phyloP scores from a whole-genome alignment of 345 rosid species.

The Passiflora organensis region DNA sequence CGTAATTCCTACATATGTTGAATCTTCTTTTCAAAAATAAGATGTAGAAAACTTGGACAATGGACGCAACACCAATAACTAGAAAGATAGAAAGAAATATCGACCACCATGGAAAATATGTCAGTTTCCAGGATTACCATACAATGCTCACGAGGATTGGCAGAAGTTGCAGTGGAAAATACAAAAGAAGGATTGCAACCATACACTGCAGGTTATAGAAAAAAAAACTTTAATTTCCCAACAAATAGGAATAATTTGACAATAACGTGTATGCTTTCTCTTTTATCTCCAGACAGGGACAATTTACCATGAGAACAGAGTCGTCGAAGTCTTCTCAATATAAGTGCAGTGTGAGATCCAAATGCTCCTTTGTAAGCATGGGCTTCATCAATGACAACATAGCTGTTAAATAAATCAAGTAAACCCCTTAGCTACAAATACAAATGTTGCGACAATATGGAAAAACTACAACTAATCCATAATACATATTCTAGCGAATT shows the following conservation, averaged over 20 bases:
- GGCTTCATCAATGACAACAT: constrained; percentile 89
- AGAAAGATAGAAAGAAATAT: background rate
- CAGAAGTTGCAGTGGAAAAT: constrained; percentile 94
- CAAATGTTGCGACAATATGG: too few relatives aligned
- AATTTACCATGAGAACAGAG: constrained; percentile 76
- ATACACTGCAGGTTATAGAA: constrained; percentile 52
- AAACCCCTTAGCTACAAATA: too few relatives aligned
- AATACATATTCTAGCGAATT: background rate
- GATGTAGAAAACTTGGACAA: background rate
- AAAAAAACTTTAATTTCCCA: constrained; percentile 2
- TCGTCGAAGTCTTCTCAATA: constrained; percentile 85
- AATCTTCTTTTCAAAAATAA: background rate
- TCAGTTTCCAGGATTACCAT: constrained; percentile 52
- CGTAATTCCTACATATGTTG: background rate
- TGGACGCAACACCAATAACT: background rate
- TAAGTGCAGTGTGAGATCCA: constrained; percentile 94
- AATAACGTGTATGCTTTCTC: background rate
- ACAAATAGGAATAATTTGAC: background rate
- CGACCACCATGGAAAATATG: constrained; percentile 8
- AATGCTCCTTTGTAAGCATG: constrained; percentile 95
- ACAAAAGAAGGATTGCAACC: constrained; percentile 72
- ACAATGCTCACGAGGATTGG: constrained; percentile 89
- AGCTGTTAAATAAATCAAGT: constrained; percentile 33
- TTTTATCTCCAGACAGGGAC: constrained; percentile 8
- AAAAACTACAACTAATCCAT: too few relatives aligned